These are phyloP conservation scores for Echinosophora koreensis DNA, from an alignment of 306 rosid species.

Conservation along the genomic window DNA sequence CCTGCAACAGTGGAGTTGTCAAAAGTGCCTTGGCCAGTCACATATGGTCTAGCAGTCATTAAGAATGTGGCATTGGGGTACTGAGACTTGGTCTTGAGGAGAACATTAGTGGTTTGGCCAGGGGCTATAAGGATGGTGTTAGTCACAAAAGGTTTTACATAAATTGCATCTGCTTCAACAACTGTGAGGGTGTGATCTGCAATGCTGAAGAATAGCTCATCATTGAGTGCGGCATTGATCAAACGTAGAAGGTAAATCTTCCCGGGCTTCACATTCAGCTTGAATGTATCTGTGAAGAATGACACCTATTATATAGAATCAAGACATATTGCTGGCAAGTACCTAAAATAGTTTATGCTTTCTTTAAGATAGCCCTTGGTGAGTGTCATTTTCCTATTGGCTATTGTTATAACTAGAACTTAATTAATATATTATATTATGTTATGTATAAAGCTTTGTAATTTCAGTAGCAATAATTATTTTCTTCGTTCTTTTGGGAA, in stretches of 20 bases:
- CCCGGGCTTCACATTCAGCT: conserved; percentile 65
- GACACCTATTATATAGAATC: not conserved
- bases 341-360: not conserved
- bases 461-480: not conserved
- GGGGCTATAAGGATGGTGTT: conserved; percentile 65
- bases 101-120: conserved; percentile 78
- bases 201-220: conserved; percentile 73
- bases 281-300: conserved; percentile 64
- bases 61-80: conserved; percentile 70
- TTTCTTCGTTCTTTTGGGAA: not conserved
- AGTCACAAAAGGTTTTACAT: conserved; percentile 66
- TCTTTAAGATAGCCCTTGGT: not conserved
- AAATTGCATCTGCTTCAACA: conserved; percentile 73
- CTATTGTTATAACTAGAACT: not conserved
- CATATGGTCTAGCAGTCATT: conserved; percentile 70
- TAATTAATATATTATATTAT: no score
- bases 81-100: conserved; percentile 63
- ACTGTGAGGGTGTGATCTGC: conserved; percentile 73
- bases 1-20: conserved; percentile 78
- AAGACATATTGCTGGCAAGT: not conserved
- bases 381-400: not conserved
- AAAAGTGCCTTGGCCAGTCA: conserved; percentile 64
- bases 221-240: conserved; percentile 77
- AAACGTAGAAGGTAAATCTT: conserved; percentile 67
- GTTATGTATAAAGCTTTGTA: not conserved